Percentiles rank a stretch among this genome's conserved stretches.
These are phyloP conservation scores for Paecilomyces niveus DNA, from an alignment of 2,329 filamentous ascomycete genomes.

Conservation along the genomic window DNA sequence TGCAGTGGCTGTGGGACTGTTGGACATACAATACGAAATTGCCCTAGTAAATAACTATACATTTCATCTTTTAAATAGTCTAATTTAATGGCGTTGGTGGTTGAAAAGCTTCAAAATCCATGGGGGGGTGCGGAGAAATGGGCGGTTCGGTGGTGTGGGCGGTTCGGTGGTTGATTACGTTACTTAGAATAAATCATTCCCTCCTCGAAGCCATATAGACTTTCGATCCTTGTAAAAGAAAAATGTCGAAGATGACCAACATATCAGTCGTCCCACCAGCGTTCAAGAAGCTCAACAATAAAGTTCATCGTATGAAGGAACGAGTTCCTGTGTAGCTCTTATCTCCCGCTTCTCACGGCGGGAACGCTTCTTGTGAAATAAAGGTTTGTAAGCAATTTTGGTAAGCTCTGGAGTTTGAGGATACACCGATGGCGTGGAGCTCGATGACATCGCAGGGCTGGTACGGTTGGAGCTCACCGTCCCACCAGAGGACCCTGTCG, in stretches of 20 bases:
- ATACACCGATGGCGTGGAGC: background rate
- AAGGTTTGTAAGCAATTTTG: slow-evolving; percentile 7
- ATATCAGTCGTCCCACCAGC: background rate
- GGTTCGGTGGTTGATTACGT: no score
- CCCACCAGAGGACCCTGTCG: background rate
- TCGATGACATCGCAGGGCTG: background rate
- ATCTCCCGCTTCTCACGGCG: slow-evolving; percentile 15
- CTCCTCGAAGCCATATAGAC: no score
- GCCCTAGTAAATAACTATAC: no score
- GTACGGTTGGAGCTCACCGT: background rate
- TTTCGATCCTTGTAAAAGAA: background rate
- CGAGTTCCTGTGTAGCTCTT: slow-evolving; percentile 19
- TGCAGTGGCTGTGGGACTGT: no score
- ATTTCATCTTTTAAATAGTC: no score
- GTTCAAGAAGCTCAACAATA: slow-evolving; percentile 20
- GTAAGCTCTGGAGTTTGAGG: slow-evolving; percentile 1
- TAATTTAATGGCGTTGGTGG: no score
- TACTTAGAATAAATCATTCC: no score
- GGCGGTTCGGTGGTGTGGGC: no score
- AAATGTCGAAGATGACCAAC: background rate
- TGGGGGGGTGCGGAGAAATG: no score
- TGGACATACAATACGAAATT: no score
- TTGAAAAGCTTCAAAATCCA: no score
- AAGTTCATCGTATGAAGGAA: slow-evolving; percentile 33
- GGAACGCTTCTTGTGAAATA: slow-evolving; percentile 13